phyloP scores from a whole-genome alignment of 352 stramenopile species.

The Phytophthora sp. region DNA sequence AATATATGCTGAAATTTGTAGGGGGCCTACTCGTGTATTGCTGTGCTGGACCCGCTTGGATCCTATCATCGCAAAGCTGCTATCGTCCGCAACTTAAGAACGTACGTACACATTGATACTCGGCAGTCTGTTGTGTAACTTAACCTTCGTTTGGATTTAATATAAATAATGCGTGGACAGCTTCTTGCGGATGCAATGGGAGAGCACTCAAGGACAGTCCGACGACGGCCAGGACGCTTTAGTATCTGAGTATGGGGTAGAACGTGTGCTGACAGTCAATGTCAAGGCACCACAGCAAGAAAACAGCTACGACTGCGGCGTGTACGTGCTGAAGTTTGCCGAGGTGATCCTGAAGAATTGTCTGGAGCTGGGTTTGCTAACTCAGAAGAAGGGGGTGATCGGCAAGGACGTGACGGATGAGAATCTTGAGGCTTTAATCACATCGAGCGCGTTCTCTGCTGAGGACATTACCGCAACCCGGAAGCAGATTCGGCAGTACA shows the following conservation, averaged over 20 bases:
- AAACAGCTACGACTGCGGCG: constrained; percentile 72
- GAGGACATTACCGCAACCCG: constrained; percentile 46
- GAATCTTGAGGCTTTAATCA: constrained; percentile 51
- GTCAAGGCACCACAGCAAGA: constrained; percentile 61
- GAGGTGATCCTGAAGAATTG: constrained; percentile 64
- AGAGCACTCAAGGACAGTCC: constrained; percentile 31
- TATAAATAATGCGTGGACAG: constrained; percentile 22
- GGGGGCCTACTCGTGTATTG: constrained; percentile 62
- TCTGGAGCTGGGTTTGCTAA: constrained; percentile 25
- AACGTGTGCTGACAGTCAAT: constrained; percentile 39
- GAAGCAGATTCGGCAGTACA: constrained; percentile 42
- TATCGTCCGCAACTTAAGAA: constrained; percentile 64
- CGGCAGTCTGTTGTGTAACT: no score
- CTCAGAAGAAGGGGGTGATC: constrained; percentile 39
- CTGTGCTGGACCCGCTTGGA: constrained; percentile 73
- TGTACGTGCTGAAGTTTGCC: constrained; percentile 70
- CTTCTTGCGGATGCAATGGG: constrained; percentile 63
- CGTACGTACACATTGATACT: constrained; percentile 37
- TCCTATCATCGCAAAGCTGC: constrained; percentile 66
- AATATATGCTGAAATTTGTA: neutral
- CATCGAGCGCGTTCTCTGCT: constrained; percentile 44
- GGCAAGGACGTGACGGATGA: constrained; percentile 45
- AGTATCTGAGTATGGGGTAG: constrained; percentile 42
- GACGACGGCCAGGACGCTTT: constrained; percentile 6
- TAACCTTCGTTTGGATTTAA: neutral